Percentiles rank a stretch among this genome's conserved stretches.
phyloP scores from a whole-genome alignment of 345 rosid species.

The Linum lewisii region DNA sequence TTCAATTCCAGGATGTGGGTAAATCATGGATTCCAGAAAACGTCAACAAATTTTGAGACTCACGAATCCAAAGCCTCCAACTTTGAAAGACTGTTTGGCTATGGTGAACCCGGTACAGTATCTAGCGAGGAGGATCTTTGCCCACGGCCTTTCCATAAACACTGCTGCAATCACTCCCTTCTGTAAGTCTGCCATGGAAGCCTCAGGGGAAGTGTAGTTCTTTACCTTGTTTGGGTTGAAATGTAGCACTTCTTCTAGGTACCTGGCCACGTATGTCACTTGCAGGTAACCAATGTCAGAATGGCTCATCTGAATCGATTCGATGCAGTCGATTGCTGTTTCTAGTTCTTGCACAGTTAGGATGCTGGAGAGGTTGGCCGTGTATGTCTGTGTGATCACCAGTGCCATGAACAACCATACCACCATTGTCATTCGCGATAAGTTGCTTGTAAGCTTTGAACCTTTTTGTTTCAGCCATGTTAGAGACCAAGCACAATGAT shows the following conservation, averaged over 20 bases:
- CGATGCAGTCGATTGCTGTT: conserved; percentile 1
- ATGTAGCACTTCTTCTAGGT: conserved; percentile 13
- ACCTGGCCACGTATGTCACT: neutral
- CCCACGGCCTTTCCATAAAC: conserved; percentile 15
- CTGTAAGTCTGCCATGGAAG: conserved; percentile 8
- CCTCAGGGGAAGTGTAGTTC: neutral
- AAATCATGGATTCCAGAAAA: neutral
- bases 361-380: conserved; percentile 20
- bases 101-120: conserved; percentile 13
- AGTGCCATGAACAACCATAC: conserved; percentile 21
- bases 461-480: conserved; percentile 7
- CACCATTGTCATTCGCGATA: conserved; percentile 20
- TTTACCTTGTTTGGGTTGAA: conserved; percentile 1
- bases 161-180: conserved; percentile 15
- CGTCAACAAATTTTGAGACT: neutral
- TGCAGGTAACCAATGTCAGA: conserved; percentile 15
- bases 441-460: conserved; percentile 16
- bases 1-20: neutral
- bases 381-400: conserved; percentile 17
- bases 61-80: conserved; percentile 23
- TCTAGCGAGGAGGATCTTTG: conserved; percentile 19
- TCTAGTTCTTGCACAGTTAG: conserved; percentile 11
- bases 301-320: conserved; percentile 7
- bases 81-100: conserved; percentile 9
- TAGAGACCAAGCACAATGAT: neutral